A percentile compares a stretch with the other conserved stretches of the same genome.
Conservation (phyloP, 805 yeast species). For the Suhomyces xylopsoci region DNA sequence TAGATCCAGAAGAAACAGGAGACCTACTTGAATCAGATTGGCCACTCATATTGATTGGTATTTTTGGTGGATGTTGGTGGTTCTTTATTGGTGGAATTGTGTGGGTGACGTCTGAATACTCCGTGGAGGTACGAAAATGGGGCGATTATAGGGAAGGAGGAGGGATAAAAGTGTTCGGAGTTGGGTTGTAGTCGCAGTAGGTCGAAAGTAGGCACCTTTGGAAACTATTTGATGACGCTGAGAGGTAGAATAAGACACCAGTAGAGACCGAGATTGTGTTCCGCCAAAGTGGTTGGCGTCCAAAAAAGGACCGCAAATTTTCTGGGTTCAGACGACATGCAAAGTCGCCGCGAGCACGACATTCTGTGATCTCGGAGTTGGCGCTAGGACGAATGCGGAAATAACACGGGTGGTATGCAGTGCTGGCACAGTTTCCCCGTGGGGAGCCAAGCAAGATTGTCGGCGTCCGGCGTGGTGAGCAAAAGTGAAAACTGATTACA, state of each 20-base stretch:
- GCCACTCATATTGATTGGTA: conserved; percentile 5
- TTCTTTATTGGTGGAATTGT: no score
- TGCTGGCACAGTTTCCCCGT: neutral
- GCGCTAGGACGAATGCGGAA: neutral
- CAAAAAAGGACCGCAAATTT: conserved; percentile 1
- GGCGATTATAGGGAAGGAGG: neutral
- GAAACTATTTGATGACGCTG: neutral
- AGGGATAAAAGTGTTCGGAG: neutral
- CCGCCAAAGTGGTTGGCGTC: neutral
- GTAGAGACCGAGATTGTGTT: neutral
- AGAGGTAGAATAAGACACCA: neutral
- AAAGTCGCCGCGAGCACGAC: neutral
- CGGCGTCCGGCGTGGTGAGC: neutral
- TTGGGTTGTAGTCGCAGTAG: neutral
- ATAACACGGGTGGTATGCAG: neutral
- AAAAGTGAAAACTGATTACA: no score
- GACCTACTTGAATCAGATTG: conserved; percentile 8
- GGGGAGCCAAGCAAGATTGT: neutral
- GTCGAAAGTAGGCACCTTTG: neutral
- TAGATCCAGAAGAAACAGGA: conserved; percentile 10
- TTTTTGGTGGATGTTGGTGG: neutral
- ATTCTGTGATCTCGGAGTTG: neutral
- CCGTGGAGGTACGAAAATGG: neutral
- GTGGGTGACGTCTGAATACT: neutral
- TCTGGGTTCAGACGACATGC: conserved; percentile 1